phyloP scores from a whole-genome alignment of 371 early-diverging fungal species.

The Dinochytrium kinnereticum region DNA sequence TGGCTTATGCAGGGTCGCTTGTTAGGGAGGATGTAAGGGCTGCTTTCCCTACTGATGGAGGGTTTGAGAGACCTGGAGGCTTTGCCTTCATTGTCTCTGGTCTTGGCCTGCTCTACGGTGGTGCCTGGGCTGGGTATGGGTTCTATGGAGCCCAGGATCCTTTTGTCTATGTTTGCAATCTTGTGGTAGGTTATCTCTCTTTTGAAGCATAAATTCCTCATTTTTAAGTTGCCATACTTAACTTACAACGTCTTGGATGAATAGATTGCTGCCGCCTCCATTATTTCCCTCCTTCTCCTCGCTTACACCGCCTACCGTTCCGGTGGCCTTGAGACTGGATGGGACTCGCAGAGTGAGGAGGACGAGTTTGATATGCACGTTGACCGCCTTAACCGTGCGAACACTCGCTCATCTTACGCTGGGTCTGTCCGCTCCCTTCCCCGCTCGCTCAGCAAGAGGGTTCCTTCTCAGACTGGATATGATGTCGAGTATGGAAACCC shows the following conservation, averaged over 20 bases:
- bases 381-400: conserved; percentile 34
- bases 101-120: conserved; percentile 15
- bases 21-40: neutral
- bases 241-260: too few relatives aligned
- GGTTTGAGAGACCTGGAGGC: conserved; percentile 5
- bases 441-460: conserved; percentile 5
- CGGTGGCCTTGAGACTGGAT: conserved; percentile 33
- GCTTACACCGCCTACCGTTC: conserved; percentile 22
- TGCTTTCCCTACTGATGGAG: neutral
- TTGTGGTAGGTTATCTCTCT: conserved; percentile 13
- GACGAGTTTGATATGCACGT: conserved; percentile 26
- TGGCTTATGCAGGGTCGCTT: conserved; percentile 6
- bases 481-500: neutral
- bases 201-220: neutral
- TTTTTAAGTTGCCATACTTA: too few relatives aligned
- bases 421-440: conserved; percentile 13
- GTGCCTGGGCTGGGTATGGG: conserved; percentile 31
- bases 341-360: conserved; percentile 25
- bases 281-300: conserved; percentile 13
- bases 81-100: conserved; percentile 16
- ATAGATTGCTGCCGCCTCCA: conserved; percentile 7
- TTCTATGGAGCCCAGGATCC: conserved; percentile 25
- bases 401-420: conserved; percentile 22
- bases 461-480: neutral
- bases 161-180: conserved; percentile 20